phyloP scores from a whole-genome alignment of 306 rosid species.

The Fagus sylvatica region DNA sequence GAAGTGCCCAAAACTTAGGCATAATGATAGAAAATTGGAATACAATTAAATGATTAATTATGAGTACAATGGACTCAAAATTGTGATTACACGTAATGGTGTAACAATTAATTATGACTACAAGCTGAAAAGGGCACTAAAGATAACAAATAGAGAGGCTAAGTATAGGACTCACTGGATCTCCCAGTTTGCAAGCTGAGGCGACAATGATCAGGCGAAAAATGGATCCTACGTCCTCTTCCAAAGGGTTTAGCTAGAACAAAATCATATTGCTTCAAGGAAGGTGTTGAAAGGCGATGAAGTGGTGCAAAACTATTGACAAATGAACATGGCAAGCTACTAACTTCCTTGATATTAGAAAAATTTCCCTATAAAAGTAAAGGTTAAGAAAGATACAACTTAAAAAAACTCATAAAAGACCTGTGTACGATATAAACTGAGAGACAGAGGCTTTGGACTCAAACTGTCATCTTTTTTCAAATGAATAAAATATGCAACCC shows the following conservation, averaged over 20 bases:
- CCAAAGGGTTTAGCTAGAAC: constrained; percentile 31
- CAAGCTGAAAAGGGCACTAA: background rate
- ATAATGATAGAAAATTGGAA: constrained; percentile 8
- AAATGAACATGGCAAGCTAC: constrained; percentile 34
- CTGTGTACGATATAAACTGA: background rate
- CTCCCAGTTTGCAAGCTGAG: constrained; percentile 34
- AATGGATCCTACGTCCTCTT: constrained; percentile 24
- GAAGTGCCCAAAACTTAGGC: constrained; percentile 9
- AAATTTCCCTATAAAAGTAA: constrained; percentile 43
- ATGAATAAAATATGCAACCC: background rate
- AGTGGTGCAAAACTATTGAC: constrained; percentile 33
- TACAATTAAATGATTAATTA: constrained; percentile 4
- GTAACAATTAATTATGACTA: background rate
- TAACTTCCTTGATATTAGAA: constrained; percentile 37
- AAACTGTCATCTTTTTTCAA: background rate
- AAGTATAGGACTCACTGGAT: constrained; percentile 47
- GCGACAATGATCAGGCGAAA: constrained; percentile 24
- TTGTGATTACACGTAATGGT: background rate
- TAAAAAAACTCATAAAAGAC: background rate
- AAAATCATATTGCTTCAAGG: constrained; percentile 25
- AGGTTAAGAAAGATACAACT: background rate
- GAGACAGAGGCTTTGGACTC: background rate
- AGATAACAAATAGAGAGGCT: constrained; percentile 3
- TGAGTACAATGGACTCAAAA: background rate
- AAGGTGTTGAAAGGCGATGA: constrained; percentile 32